A percentile compares a stretch with the other conserved stretches of the same genome.
phyloP scores from a whole-genome alignment of 2,329 filamentous ascomycete genomes.

The Pseudogymnoascus sp. region DNA sequence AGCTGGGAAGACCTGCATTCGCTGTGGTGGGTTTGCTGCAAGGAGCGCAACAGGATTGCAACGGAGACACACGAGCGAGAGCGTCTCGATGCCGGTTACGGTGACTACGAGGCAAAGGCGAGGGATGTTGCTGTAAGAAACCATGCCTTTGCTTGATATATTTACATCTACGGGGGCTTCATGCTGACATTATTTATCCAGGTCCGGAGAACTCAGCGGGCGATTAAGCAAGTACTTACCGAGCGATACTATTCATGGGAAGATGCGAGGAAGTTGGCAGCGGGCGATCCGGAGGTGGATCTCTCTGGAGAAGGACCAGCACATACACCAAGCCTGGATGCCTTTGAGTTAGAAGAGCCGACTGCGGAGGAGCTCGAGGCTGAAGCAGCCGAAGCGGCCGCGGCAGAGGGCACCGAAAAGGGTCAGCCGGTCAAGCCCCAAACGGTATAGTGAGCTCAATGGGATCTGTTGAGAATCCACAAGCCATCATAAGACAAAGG shows the following conservation, averaged over 20 bases:
- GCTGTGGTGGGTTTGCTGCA: slow-evolving; percentile 91
- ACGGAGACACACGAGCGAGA: slow-evolving; percentile 67
- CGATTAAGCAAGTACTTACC: slow-evolving; percentile 78
- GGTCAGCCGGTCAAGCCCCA: slow-evolving; percentile 2
- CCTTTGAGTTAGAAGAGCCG: slow-evolving; percentile 23
- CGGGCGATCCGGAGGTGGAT: slow-evolving; percentile 61
- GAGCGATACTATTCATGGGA: slow-evolving; percentile 87
- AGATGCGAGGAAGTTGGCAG: slow-evolving; percentile 62
- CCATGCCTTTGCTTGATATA: slow-evolving; percentile 14
- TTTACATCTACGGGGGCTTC: slow-evolving; percentile 15
- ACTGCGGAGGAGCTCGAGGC: slow-evolving; percentile 16
- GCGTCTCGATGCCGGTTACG: slow-evolving; percentile 65
- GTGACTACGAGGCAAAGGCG: slow-evolving; percentile 57
- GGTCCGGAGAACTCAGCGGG: slow-evolving; percentile 71
- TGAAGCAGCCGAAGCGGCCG: not conserved
- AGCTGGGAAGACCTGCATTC: slow-evolving; percentile 89
- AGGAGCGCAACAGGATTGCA: slow-evolving; percentile 83
- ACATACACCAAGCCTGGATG: slow-evolving; percentile 22
- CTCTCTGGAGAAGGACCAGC: slow-evolving; percentile 27
- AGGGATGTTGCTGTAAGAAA: slow-evolving; percentile 62
- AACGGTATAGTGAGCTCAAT: slow-evolving; percentile 5
- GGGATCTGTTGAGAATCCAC: not conserved
- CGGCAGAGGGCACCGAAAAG: not conserved
- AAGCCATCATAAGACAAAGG: slow-evolving; percentile 10
- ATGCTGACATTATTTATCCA: slow-evolving; percentile 34